A percentile compares a stretch with the other conserved stretches of the same genome.
These are phyloP conservation scores for Pythium insidiosum DNA, from an alignment of 352 stramenopile genomes.

Conservation along the genomic window DNA sequence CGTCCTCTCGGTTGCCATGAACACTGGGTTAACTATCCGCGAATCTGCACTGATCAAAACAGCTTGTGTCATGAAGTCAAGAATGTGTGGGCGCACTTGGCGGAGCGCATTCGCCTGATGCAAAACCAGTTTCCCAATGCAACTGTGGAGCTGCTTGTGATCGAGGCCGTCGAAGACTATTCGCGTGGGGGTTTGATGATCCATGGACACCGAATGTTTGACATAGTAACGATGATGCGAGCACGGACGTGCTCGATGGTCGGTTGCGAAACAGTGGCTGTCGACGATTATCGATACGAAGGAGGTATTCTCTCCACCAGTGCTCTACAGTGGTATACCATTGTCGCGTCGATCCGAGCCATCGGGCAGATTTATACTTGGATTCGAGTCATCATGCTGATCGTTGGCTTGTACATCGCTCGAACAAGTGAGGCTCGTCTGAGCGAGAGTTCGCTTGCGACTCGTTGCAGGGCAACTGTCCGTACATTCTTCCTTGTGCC, in stretches of 20 bases:
- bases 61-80: background rate
- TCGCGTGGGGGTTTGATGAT: background rate
- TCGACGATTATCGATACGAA: background rate
- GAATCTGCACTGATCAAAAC: background rate
- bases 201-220: background rate
- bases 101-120: background rate
- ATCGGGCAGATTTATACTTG: background rate
- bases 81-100: constrained; percentile 1
- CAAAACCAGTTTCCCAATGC: constrained; percentile 1
- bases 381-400: background rate
- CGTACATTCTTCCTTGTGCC: constrained; percentile 10
- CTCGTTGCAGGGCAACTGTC: background rate
- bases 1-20: background rate
- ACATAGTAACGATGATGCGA: constrained; percentile 7
- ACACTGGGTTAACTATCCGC: background rate
- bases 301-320: background rate
- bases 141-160: constrained; percentile 4
- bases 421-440: background rate
- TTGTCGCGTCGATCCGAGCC: background rate
- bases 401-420: background rate
- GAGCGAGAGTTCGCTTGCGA: background rate
- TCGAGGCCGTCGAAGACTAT: constrained; percentile 3
- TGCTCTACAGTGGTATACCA: background rate
- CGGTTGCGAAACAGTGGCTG: background rate
- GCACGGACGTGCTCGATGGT: background rate